phyloP scores from a whole-genome alignment of 169 alveolate species.

The Plasmodium coatneyi region DNA sequence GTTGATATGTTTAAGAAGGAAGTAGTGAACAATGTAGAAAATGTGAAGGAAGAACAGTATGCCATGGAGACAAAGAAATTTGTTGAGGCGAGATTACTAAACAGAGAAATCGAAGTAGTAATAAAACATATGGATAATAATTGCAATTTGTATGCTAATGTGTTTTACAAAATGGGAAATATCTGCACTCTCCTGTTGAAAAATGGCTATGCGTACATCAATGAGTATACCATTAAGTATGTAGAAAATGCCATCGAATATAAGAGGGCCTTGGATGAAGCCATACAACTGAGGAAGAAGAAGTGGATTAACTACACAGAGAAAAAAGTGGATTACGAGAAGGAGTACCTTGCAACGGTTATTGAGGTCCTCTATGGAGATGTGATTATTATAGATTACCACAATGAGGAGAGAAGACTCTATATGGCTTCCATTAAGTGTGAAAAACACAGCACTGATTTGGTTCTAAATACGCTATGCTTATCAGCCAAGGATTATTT shows the following conservation, averaged over 20 bases:
- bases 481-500: slow-evolving; percentile 53
- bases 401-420: slow-evolving; percentile 73
- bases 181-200: slow-evolving; percentile 51
- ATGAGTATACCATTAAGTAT: slow-evolving; percentile 67
- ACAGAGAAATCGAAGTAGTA: slow-evolving; percentile 65
- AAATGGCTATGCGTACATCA: slow-evolving; percentile 72
- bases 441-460: slow-evolving; percentile 67
- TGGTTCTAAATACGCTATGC: slow-evolving; percentile 40
- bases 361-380: slow-evolving; percentile 71
- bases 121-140: slow-evolving; percentile 64
- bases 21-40: slow-evolving; percentile 60
- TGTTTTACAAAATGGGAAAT: slow-evolving; percentile 63
- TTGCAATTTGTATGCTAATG: slow-evolving; percentile 54
- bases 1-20: slow-evolving; percentile 75
- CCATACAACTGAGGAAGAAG: slow-evolving; percentile 50
- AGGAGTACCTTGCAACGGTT: slow-evolving; percentile 54
- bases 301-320: slow-evolving; percentile 68
- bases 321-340: slow-evolving; percentile 67
- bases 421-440: slow-evolving; percentile 63
- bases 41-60: slow-evolving; percentile 52
- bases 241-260: slow-evolving; percentile 61
- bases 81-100: slow-evolving; percentile 58
- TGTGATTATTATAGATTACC: slow-evolving; percentile 65
- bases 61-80: slow-evolving; percentile 70
- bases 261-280: slow-evolving; percentile 68